A percentile compares a stretch with the other conserved stretches of the same genome.
phyloP scores from a whole-genome alignment of 257 asterid species.

The Salvia rosmarinus region DNA sequence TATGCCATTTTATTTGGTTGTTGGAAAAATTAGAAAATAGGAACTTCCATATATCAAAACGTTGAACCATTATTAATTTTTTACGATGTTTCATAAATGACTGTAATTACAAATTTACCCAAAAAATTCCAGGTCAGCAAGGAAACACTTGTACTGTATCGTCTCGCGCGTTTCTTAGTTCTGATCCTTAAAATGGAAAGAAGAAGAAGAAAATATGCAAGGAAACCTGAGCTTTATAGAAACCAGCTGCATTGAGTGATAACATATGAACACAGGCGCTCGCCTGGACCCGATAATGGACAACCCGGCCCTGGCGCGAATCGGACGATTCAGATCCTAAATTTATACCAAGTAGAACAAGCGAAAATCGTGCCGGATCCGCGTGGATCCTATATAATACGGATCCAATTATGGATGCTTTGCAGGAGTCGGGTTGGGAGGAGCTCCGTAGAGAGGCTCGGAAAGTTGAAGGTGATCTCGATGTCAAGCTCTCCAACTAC shows the following conservation, averaged over 20 bases:
- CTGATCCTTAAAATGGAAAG: no score
- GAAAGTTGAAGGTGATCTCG: conserved; percentile 90
- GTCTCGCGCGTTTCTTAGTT: not conserved
- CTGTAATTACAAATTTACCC: no score
- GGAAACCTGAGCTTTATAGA: not conserved
- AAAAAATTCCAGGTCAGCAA: not conserved
- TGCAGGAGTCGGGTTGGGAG: conserved; percentile 95
- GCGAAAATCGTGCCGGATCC: conserved; percentile 28
- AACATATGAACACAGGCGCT: conserved; percentile 15
- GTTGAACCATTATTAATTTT: no score
- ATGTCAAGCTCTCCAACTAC: conserved; percentile 85
- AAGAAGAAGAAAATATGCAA: not conserved
- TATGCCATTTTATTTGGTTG: no score
- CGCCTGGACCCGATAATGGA: conserved; percentile 5
- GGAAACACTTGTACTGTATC: not conserved
- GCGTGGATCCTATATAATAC: conserved; percentile 21
- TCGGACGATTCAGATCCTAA: conserved; percentile 26
- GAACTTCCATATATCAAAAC: no score
- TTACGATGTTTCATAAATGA: no score
- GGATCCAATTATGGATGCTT: conserved; percentile 57
- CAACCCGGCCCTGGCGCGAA: conserved; percentile 24
- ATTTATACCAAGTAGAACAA: not conserved
- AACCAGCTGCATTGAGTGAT: not conserved
- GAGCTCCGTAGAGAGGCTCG: conserved; percentile 91
- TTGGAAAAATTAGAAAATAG: no score